A percentile compares a stretch with the other conserved stretches of the same genome.
These are phyloP conservation scores for Fusarium praegraminearum DNA, from an alignment of 2,329 filamentous ascomycete species.

Conservation along the genomic window DNA sequence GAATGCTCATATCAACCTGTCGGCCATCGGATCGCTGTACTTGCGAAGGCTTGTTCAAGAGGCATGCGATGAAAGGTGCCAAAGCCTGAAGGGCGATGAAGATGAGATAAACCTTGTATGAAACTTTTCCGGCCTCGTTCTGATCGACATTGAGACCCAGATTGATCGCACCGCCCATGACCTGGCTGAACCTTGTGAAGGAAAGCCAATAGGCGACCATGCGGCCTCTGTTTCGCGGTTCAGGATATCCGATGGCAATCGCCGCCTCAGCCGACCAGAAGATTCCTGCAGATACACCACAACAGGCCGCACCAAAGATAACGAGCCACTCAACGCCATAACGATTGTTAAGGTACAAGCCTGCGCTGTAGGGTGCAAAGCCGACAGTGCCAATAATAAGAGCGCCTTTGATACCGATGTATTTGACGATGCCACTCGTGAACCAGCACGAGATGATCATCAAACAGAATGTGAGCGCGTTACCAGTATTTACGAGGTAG, in stretches of 20 bases:
- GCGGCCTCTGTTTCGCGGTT: conserved; percentile 70
- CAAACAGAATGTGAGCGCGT: conserved; percentile 62
- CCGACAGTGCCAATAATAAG: conserved; percentile 59
- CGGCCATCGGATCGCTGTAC: conserved; percentile 73
- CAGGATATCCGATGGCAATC: conserved; percentile 69
- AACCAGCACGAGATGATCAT: conserved; percentile 66
- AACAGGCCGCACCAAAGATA: conserved; percentile 56
- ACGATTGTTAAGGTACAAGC: conserved; percentile 59
- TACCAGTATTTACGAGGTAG: conserved; percentile 71
- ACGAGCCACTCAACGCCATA: conserved; percentile 59
- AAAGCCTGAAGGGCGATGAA: conserved; percentile 75
- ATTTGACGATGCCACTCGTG: conserved; percentile 41
- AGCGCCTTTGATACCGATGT: conserved; percentile 50
- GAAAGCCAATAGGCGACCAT: conserved; percentile 74
- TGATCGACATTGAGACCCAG: conserved; percentile 70
- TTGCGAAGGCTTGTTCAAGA: conserved; percentile 67
- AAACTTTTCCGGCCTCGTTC: conserved; percentile 69
- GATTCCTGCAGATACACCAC: conserved; percentile 55
- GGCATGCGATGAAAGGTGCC: conserved; percentile 69
- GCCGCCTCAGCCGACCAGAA: conserved; percentile 54
- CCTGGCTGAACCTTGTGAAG: conserved; percentile 64
- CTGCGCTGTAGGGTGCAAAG: conserved; percentile 58
- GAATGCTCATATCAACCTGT: conserved; percentile 67
- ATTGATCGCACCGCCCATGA: conserved; percentile 74
- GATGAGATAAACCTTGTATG: conserved; percentile 72